Evolutionary conservation across 768 basidiomycete genomes (phyloP).

Genomic region (Lentinula aciculospora): DNA sequence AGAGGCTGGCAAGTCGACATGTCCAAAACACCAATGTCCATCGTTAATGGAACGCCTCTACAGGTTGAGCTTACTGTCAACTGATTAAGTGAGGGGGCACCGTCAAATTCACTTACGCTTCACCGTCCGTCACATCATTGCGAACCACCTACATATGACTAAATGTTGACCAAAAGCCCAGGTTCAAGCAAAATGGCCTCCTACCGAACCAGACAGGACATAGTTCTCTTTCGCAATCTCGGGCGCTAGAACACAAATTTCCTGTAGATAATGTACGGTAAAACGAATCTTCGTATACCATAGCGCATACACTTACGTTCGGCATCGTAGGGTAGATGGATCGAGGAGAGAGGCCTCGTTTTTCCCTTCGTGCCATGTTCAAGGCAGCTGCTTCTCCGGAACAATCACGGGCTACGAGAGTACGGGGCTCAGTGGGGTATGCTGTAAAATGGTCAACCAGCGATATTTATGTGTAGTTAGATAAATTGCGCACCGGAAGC

Average conservation of each 20-base stretch:
- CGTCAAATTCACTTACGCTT: constrained; percentile 16
- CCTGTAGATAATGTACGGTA: not conserved
- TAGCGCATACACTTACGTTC: not conserved
- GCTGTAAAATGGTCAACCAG: not conserved
- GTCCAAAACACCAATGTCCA: constrained; percentile 34
- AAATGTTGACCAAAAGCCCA: not conserved
- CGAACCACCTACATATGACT: constrained; percentile 8
- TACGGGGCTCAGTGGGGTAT: not conserved
- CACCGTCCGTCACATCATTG: constrained; percentile 21
- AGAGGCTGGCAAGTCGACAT: constrained; percentile 34
- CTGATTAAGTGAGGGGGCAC: not conserved
- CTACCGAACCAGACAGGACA: not conserved
- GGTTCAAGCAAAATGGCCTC: not conserved
- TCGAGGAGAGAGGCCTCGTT: not conserved
- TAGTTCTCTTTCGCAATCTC: not conserved
- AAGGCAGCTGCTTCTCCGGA: not conserved
- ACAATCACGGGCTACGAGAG: not conserved
- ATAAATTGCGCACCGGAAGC: not conserved
- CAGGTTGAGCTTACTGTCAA: not conserved
- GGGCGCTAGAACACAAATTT: constrained; percentile 1
- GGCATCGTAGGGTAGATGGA: constrained; percentile 6
- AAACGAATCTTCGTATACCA: not conserved
- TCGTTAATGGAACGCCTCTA: constrained; percentile 28
- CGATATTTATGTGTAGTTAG: not conserved
- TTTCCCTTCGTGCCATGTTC: constrained; percentile 1